phyloP scores from a whole-genome alignment of 108 stramenopile species.

The Asterionellopsis glacialis region DNA sequence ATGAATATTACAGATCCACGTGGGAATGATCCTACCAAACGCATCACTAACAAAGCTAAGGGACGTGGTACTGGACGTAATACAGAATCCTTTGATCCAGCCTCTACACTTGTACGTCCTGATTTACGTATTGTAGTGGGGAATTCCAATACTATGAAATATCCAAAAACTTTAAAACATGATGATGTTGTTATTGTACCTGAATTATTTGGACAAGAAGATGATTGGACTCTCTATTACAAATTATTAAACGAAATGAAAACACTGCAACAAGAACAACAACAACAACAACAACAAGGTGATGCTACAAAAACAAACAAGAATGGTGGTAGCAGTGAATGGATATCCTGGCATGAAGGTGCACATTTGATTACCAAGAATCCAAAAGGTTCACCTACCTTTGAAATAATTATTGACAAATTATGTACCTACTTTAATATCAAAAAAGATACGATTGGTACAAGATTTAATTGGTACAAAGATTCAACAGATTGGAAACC shows the following conservation, averaged over 20 bases:
- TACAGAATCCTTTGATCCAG: constrained; percentile 70
- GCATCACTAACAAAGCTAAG: constrained; percentile 47
- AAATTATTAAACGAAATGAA: constrained; percentile 72
- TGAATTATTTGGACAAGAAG: constrained; percentile 69
- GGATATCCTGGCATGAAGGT: constrained; percentile 83
- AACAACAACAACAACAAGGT: constrained; percentile 4
- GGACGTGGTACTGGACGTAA: constrained; percentile 44
- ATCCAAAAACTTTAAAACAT: constrained; percentile 49
- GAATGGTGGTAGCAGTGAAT: constrained; percentile 38
- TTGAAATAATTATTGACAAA: constrained; percentile 46
- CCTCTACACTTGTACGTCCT: constrained; percentile 67
- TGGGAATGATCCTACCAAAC: constrained; percentile 39
- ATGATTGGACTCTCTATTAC: constrained; percentile 77
- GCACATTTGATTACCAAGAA: constrained; percentile 76
- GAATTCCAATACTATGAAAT: constrained; percentile 5
- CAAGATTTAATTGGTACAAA: constrained; percentile 86
- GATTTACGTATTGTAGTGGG: constrained; percentile 61
- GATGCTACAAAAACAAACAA: constrained; percentile 13
- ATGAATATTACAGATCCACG: constrained; percentile 39
- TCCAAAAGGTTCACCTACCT: constrained; percentile 58
- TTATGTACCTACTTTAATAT: constrained; percentile 78
- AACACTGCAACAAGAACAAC: constrained; percentile 34
- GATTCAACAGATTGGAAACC: constrained; percentile 85
- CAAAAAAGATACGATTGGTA: constrained; percentile 36
- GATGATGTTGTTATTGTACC: constrained; percentile 90